Evolutionary conservation across 805 yeast species (phyloP), one percentile per base, ranked within the genome.

Genomic region (Candida gorgasii): DNA sequence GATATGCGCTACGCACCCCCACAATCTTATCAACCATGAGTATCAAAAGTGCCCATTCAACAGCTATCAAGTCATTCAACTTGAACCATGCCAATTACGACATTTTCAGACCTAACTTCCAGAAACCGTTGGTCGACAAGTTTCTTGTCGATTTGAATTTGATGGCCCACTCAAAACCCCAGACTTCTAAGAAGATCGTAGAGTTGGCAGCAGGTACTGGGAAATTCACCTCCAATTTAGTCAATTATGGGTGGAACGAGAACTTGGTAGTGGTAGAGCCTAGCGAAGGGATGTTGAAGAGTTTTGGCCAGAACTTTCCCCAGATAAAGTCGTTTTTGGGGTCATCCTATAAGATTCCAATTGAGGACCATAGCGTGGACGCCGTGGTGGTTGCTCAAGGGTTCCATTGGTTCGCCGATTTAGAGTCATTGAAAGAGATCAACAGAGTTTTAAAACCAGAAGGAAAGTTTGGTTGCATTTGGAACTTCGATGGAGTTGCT

Each of bases 131-230:
- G 3, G 79, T 77, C 8, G 60, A 63, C 8, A 57, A 58, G n/a
- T 70, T 78, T 44, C 51, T 77, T n/a, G 49, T 51, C 4, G 67
- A 64, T 8, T 53, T 75, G 20, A 59, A 57, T 0, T 51, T 79
- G 15, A 46, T 53, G 1, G 39, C 47, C 2, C 37, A 44, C n/a
- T 44, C 40, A 39, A 39, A n/a, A 5, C 52, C 53, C 28, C 27
- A 45, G 11, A 55, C 54, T 5, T 46, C 52, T 7, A 65, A 64
- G 43, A 50, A 40, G 4, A 56, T 74, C 6, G 45, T 73, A 28
- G 86, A 81, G 39, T 52, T 81, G 15, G 86, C 83, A 1, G 75
- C 78, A 9, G 86, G 86, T 0, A 81, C 86, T 0, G 86, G 86
- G 8, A 80, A 80, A 49, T 81, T 80, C 62, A 80, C 85, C 1